Evolutionary conservation across 2,329 filamentous ascomycete genomes (phyloP).

Genomic region (Apiospora saccharicola): DNA sequence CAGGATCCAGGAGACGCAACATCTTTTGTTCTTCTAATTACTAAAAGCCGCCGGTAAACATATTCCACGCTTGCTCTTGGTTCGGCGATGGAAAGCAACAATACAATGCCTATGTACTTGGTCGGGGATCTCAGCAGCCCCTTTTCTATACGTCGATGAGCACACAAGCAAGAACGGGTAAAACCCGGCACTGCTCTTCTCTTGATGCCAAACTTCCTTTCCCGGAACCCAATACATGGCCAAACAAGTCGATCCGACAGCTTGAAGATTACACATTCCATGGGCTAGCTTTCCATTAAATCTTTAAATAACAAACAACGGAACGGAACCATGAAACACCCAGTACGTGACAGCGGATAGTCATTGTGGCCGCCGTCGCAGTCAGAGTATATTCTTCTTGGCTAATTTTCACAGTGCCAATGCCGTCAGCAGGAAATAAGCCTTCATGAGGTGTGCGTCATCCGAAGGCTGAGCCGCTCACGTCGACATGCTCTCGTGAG

Average conservation of each 20-base stretch:
- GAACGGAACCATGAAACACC: background rate
- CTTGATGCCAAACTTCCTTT: background rate
- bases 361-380: background rate
- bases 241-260: background rate
- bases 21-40: background rate
- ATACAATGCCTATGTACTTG: too few species aligned
- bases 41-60: background rate
- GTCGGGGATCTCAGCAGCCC: background rate
- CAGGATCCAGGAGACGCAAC: background rate
- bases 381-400: background rate
- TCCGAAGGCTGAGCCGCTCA: constrained; percentile 1
- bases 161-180: background rate
- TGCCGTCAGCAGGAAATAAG: background rate
- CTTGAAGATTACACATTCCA: background rate
- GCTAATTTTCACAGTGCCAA: background rate
- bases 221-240: background rate
- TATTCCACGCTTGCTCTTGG: background rate
- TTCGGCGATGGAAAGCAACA: too few species aligned
- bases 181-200: background rate
- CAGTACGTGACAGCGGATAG: background rate
- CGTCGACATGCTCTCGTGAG: background rate
- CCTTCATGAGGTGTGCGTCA: background rate
- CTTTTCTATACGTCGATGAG: background rate
- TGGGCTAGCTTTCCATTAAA: background rate
- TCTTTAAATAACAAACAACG: background rate